Base-by-base conservation (phyloP, 2,329 filamentous ascomycete species). In the Colletotrichum liaoningense region DNA sequence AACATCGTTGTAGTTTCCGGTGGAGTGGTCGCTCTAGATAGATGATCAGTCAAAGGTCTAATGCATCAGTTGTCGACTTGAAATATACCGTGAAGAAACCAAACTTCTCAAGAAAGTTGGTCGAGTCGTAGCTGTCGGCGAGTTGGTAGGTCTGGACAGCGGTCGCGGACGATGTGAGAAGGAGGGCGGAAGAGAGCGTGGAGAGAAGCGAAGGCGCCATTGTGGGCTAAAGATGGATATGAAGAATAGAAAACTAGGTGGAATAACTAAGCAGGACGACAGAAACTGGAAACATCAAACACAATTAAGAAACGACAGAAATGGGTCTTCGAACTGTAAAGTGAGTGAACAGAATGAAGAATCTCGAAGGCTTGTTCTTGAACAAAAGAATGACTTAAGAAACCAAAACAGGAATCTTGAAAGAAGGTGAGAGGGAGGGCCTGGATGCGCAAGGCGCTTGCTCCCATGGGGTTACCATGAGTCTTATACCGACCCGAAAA, bases 41-140 rank as follows among this genome's bases (percentile, higher is more conserved):
- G n/a, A 33, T 8, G 22, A 30, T 67, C 33, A 58, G n/a, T 57
- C 19, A 26, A 24, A 35, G n/a, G 33, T 11, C 16, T 19, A 5
- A 8, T 8, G 24, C 3, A 6, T 22, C n/a, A n/a, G 38, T 28
- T n/a, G 11, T 11, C 26, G 12, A 26, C 1, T 16, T 38, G 4
- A 1, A 4, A 57, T 79, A 64, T 78, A 84, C 83, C 75, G 78
- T 78, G 68, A 83, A 80, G 78, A 87, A 87, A 56, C 80, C 70
- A 75, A 87, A 88, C 78, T 87, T 85, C 77, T 83, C 80, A 55
- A 87, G 86, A 78, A 88, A 88, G 80, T 88, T 88, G 2, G 73
- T 67, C 14, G 76, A 68, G 57, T 77, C 73, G 28, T 77, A 77
- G 9, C 55, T 74, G 46, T 77, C 72, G 0, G 38, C 52, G 33